A percentile compares a stretch with the other conserved stretches of the same genome.
Conservation (phyloP, 257 asterid species). For the Cynanchum wilfordii region DNA sequence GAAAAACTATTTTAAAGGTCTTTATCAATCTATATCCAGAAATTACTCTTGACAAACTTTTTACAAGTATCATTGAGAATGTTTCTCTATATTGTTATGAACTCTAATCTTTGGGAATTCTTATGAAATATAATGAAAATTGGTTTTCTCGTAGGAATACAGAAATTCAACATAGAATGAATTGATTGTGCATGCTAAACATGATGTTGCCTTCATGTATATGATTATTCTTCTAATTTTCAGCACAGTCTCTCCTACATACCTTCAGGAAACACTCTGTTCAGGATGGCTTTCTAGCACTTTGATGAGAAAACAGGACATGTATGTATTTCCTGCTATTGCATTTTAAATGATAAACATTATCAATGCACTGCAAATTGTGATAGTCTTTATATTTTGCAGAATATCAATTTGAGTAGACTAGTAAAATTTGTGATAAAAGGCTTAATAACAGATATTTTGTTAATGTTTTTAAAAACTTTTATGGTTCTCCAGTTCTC, state of each 20-base stretch:
- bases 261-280: slow-evolving; percentile 80
- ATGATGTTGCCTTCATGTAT: background rate
- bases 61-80: background rate
- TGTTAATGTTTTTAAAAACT: too few species aligned
- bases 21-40: background rate
- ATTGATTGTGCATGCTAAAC: background rate
- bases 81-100: background rate
- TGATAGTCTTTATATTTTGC: background rate
- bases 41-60: background rate
- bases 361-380: background rate
- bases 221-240: slow-evolving; percentile 29
- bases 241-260: slow-evolving; percentile 93
- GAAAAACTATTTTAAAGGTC: background rate
- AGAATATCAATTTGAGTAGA: too few species aligned
- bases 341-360: background rate
- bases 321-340: slow-evolving; percentile 39
- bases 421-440: too few species aligned
- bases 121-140: background rate
- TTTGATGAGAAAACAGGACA: slow-evolving; percentile 62
- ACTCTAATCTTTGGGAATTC: background rate
- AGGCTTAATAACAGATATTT: too few species aligned
- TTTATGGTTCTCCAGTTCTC: too few species aligned
- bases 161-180: background rate
- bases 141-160: slow-evolving; percentile 3
- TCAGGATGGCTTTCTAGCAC: slow-evolving; percentile 90